Base-by-base conservation (phyloP, 2,329 filamentous ascomycete genomes). In the Xylariales sp. region DNA sequence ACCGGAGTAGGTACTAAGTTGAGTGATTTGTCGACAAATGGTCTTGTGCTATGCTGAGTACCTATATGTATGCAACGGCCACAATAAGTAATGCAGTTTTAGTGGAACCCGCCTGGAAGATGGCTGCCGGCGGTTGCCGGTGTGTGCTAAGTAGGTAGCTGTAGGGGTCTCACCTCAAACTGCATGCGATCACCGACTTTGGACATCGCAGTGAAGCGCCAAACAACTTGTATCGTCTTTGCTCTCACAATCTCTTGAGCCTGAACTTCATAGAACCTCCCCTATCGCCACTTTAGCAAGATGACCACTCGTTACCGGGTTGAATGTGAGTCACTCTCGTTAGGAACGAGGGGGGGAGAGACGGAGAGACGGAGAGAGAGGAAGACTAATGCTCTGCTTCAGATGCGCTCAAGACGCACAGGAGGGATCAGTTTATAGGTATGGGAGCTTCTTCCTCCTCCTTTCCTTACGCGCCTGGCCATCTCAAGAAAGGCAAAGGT, bases 341-440 rank as follows among this genome's bases (percentile, higher is more conserved):
- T n/a, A n/a, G n/a, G n/a, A n/a, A n/a, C n/a, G n/a, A n/a, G n/a
- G n/a, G n/a, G n/a, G 31, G 24, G n/a, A 31, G n/a, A 10, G 21
- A 9, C 10, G 9, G 25, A 25, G 21, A 20, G 35, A 11, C n/a
- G 11, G 10, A 19, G 31, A 34, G 31, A 16, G 20, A 36, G 31
- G 25, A 34, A 22, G 38, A 14, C 19, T 12, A 21, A 34, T 14
- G 40, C 24, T 27, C 18, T 36, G 10, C 33, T 18, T 16, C 49
- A 80, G 76, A 80, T 69, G 73, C 76, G 34, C 70, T 78, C 56
- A 80, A 95, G 76, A 91, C 89, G 39, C 90, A 96, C 69, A 80
- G 90, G 42, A 76, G 90, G 60, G 90, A 96, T 62, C 90, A 96
- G 63, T 80, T 96, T 56, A 88, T 89, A 65, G 74, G 86, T 84